A percentile compares a stretch with the other conserved stretches of the same genome.
Conservation (phyloP, 305 asterid species). For the Fraxinus platypoda region DNA sequence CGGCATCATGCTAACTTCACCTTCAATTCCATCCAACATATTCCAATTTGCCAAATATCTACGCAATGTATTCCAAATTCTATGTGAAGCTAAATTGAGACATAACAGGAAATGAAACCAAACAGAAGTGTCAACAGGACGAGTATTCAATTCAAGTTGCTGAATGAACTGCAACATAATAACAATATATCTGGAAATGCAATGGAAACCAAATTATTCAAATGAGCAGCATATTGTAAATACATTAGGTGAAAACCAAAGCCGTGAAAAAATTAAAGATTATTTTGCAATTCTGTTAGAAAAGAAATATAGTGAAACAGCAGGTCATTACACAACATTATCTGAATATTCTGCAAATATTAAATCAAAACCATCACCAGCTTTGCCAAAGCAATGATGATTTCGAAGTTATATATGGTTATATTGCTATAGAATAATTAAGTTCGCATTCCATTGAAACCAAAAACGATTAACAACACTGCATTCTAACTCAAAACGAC, state of each 20-base stretch:
- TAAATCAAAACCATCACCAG: conserved; percentile 14
- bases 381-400: conserved; percentile 1
- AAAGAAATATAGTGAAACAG: neutral
- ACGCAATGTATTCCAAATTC: neutral
- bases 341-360: conserved; percentile 11
- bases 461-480: neutral
- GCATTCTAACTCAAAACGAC: conserved; percentile 14
- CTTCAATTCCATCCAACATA: conserved; percentile 3
- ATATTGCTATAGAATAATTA: neutral
- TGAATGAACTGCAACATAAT: conserved; percentile 1
- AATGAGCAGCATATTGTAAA: conserved; percentile 3
- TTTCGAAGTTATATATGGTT: conserved; percentile 7
- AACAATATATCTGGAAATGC: neutral
- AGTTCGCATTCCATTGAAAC: neutral
- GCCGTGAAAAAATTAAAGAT: conserved; percentile 1
- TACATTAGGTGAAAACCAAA: conserved; percentile 3
- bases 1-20: neutral
- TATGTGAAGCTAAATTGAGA: conserved; percentile 5
- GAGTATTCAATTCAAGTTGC: conserved; percentile 2
- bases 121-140: neutral
- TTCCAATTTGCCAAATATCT: neutral
- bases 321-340: conserved; percentile 8
- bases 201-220: neutral
- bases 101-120: conserved; percentile 2
- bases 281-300: neutral